Conservation (phyloP, 768 basidiomycete species). For the Lepiota brunneoincarnata region DNA sequence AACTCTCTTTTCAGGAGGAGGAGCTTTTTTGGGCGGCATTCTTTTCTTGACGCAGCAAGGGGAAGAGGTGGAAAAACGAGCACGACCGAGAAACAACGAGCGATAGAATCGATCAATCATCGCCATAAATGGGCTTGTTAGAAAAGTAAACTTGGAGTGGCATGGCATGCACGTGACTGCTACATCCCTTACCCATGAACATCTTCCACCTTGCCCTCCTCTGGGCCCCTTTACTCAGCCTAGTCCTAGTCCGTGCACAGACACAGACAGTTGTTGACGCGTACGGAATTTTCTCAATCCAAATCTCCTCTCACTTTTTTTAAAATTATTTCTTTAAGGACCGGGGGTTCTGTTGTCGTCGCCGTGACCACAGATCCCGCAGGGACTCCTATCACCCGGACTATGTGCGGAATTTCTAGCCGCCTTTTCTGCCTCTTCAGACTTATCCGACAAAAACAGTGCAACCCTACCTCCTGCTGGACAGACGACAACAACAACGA, state of each 20-base stretch:
- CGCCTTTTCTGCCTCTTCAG: background rate
- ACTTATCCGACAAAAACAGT: conserved; percentile 11
- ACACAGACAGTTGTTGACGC: conserved; percentile 44
- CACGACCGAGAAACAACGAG: conserved; percentile 16
- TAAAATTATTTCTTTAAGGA: no score
- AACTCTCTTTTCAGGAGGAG: conserved; percentile 74
- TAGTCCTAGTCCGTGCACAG: conserved; percentile 19
- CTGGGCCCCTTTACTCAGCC: conserved; percentile 18
- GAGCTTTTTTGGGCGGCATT: conserved; percentile 92
- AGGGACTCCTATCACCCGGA: conserved; percentile 38
- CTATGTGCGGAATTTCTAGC: conserved; percentile 37
- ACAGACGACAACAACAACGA: conserved; percentile 17
- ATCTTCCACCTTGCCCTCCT: conserved; percentile 15
- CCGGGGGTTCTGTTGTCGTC: conserved; percentile 52
- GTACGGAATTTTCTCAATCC: conserved; percentile 30
- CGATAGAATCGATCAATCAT: conserved; percentile 26
- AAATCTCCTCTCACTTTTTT: background rate
- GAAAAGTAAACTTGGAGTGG: background rate
- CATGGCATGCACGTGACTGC: conserved; percentile 6
- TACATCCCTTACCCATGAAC: conserved; percentile 12
- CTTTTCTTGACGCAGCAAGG: conserved; percentile 47
- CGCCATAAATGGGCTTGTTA: conserved; percentile 13
- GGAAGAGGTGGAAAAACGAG: conserved; percentile 36
- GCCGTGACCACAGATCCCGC: conserved; percentile 37
- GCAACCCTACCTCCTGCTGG: conserved; percentile 20